Evolutionary conservation across 306 rosid genomes (phyloP).

Genomic region (Fragaria ananassa): DNA sequence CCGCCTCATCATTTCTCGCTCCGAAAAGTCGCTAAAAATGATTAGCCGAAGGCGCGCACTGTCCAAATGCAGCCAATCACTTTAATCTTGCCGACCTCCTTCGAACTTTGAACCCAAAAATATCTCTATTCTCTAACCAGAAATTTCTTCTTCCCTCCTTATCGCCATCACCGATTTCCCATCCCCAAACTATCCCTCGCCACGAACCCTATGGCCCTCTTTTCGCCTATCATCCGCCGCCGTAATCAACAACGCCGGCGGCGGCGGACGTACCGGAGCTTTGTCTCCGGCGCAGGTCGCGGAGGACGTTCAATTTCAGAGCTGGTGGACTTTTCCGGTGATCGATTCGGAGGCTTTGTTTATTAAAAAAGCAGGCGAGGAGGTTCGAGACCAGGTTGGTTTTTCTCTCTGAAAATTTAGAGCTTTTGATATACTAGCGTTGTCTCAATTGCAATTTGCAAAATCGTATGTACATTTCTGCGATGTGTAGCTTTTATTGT

Average conservation of each 20-base stretch:
- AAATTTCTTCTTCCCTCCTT: conserved; percentile 31
- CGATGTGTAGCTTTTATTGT: background rate
- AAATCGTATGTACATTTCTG: background rate
- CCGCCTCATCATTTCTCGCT: too few species aligned
- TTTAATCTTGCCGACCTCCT: too few species aligned
- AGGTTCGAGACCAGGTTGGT: background rate
- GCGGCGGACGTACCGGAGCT: conserved; percentile 44
- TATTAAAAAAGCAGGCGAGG: too few species aligned
- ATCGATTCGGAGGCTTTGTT: too few species aligned
- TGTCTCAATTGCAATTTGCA: background rate
- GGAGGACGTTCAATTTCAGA: conserved; percentile 21
- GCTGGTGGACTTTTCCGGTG: background rate
- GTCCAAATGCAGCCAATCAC: too few species aligned
- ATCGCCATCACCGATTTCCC: conserved; percentile 28
- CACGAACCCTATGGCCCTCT: conserved; percentile 22
- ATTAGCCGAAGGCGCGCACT: too few species aligned
- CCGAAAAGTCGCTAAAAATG: too few species aligned
- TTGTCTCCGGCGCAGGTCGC: conserved; percentile 44
- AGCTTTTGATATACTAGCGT: background rate
- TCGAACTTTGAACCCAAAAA: too few species aligned
- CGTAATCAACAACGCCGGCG: conserved; percentile 23
- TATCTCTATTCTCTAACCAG: too few species aligned
- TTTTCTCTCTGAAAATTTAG: too few species aligned
- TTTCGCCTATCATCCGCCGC: conserved; percentile 40
- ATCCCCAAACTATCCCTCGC: conserved; percentile 18